A percentile compares a stretch with the other conserved stretches of the same genome.
phyloP scores from a whole-genome alignment of 768 basidiomycete species.

The Fomitopsis serialis region DNA sequence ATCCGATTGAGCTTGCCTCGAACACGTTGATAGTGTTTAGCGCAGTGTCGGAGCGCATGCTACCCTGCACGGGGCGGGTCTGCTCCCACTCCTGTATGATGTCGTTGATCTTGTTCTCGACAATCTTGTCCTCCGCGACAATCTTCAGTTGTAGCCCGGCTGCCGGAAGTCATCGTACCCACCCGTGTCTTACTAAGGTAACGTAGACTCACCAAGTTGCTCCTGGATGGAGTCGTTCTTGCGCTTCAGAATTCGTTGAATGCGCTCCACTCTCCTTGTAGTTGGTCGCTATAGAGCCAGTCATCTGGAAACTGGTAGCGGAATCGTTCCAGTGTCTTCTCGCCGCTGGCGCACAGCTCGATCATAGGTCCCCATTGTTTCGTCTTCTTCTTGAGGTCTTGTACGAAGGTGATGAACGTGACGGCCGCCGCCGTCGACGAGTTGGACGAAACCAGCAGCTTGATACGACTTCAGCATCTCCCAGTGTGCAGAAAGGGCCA shows the following conservation, averaged over 20 bases:
- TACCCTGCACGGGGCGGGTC: conserved; percentile 94
- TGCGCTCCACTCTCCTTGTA: conserved; percentile 96
- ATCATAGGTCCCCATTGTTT: conserved; percentile 97
- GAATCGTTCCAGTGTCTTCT: conserved; percentile 96
- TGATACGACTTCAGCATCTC: neutral
- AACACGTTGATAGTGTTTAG: conserved; percentile 96
- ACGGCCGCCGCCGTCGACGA: conserved; percentile 98
- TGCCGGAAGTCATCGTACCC: conserved; percentile 23
- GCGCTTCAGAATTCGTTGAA: conserved; percentile 97
- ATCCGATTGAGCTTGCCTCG: conserved; percentile 84
- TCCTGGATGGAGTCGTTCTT: conserved; percentile 99
- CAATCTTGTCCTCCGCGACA: conserved; percentile 97
- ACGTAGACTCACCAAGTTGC: conserved; percentile 68
- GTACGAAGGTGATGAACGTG: conserved; percentile 98
- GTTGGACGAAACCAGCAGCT: conserved; percentile 61
- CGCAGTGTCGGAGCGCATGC: conserved; percentile 92
- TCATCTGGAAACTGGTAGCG: conserved; percentile 95
- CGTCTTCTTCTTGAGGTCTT: conserved; percentile 96
- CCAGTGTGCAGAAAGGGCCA: neutral
- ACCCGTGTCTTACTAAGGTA: neutral
- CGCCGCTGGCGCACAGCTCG: conserved; percentile 88
- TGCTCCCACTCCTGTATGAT: conserved; percentile 91
- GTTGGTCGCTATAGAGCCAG: conserved; percentile 98
- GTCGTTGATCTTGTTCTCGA: conserved; percentile 93
- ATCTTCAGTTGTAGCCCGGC: conserved; percentile 98